These are phyloP conservation scores for Pleurotus djamor DNA, from an alignment of 768 basidiomycete species.

Conservation along the genomic window DNA sequence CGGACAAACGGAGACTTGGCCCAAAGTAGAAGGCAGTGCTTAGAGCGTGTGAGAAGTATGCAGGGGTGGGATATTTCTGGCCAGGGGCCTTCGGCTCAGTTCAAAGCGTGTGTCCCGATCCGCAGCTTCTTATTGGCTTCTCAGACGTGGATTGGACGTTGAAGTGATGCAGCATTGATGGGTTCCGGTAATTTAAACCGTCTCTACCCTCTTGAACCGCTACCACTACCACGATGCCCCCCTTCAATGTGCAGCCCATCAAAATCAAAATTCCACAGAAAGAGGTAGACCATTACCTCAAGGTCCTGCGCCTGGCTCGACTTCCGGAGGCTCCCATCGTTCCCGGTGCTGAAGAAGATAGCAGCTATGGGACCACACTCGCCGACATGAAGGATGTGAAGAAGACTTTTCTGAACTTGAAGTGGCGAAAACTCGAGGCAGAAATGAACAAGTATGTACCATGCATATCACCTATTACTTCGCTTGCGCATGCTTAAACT, in stretches of 20 bases:
- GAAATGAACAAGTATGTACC: constrained; percentile 2
- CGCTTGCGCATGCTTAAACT: too few species aligned
- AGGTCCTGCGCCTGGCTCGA: background rate
- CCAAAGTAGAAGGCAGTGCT: too few species aligned
- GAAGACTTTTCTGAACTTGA: background rate
- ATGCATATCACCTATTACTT: background rate
- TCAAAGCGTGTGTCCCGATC: too few species aligned
- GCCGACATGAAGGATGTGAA: constrained; percentile 1
- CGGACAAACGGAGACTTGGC: background rate
- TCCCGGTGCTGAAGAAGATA: constrained; percentile 2
- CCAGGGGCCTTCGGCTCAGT: too few species aligned
- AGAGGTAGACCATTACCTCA: background rate
- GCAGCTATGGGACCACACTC: constrained; percentile 1
- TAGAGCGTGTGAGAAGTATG: too few species aligned
- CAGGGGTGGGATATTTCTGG: too few species aligned
- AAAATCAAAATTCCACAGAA: constrained; percentile 5
- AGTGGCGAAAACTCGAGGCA: background rate
- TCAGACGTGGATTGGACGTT: too few species aligned
- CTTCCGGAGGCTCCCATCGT: background rate
- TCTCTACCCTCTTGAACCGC: background rate
- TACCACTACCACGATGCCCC: background rate
- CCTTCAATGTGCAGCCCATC: background rate
- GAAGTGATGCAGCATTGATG: too few species aligned
- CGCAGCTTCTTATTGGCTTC: too few species aligned
- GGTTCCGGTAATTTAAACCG: too few species aligned